Conservation (phyloP, 2,329 filamentous ascomycete genomes). For the Penicillium vulpinum region DNA sequence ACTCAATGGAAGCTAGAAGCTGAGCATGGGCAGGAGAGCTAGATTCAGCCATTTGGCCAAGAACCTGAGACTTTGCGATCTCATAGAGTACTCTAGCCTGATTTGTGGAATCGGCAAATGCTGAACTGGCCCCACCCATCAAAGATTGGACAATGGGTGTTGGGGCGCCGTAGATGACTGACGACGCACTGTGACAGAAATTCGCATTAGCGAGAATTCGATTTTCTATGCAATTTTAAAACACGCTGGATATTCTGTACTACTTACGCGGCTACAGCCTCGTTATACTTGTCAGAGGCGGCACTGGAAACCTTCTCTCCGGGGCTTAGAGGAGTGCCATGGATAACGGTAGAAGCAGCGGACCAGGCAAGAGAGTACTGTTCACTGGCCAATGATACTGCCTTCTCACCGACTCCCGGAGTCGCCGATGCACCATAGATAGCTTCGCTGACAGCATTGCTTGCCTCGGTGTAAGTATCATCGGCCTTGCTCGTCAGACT, state of each 20-base stretch:
- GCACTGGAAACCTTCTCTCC: slow-evolving; percentile 51
- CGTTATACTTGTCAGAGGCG: slow-evolving; percentile 55
- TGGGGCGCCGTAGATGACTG: slow-evolving; percentile 7
- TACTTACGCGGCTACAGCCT: slow-evolving; percentile 59
- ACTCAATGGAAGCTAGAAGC: slow-evolving; percentile 42
- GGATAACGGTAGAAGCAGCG: slow-evolving; percentile 58
- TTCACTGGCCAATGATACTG: slow-evolving; percentile 56
- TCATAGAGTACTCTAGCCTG: slow-evolving; percentile 68
- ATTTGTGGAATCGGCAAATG: slow-evolving; percentile 57
- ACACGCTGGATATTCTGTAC: background rate
- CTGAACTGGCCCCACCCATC: slow-evolving; percentile 8
- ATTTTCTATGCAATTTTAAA: background rate
- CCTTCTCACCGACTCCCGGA: slow-evolving; percentile 51
- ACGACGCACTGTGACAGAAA: slow-evolving; percentile 5
- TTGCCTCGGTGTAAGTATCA: slow-evolving; percentile 55
- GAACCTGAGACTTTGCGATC: slow-evolving; percentile 67
- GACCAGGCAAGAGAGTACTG: slow-evolving; percentile 58
- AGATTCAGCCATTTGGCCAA: slow-evolving; percentile 68
- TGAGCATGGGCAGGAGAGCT: slow-evolving; percentile 45
- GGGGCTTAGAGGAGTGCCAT: slow-evolving; percentile 49
- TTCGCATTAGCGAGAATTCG: slow-evolving; percentile 4
- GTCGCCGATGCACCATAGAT: slow-evolving; percentile 49
- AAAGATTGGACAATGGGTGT: slow-evolving; percentile 7
- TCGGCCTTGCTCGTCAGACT: slow-evolving; percentile 54
- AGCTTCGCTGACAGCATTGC: slow-evolving; percentile 55